Conservation (phyloP, 176 grass and related monocot genomes). For the Miscanthus lutarioriparius region DNA sequence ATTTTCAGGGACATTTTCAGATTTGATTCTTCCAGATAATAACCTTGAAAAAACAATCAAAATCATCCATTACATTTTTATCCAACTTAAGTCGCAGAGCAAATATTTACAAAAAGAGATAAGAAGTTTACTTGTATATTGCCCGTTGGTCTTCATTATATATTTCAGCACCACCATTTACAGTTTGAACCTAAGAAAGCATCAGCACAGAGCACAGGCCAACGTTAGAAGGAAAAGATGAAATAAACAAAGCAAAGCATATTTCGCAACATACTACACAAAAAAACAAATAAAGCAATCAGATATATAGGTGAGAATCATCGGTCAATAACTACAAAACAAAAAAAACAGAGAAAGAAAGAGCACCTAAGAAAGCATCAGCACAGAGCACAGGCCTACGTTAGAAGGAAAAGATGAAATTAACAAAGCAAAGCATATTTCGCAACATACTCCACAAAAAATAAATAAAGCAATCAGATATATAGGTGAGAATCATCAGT, state of each 20-base stretch:
- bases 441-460: background rate
- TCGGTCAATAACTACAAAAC: background rate
- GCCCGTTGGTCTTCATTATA: constrained; percentile 26
- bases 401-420: background rate
- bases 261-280: background rate
- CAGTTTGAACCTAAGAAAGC: constrained; percentile 36
- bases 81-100: background rate
- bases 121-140: constrained; percentile 48
- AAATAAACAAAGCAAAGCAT: background rate
- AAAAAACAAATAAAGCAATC: background rate
- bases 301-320: background rate
- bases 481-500: background rate
- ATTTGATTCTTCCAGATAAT: constrained; percentile 52
- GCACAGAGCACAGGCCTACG: background rate
- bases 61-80: background rate
- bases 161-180: background rate
- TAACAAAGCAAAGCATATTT: background rate
- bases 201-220: background rate
- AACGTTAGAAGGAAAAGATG: background rate
- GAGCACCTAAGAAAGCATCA: constrained; percentile 22
- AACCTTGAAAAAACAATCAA: constrained; percentile 40
- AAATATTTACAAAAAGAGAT: background rate
- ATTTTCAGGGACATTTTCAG: constrained; percentile 46
- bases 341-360: background rate
- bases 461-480: background rate